Conservation (phyloP, 352 stramenopile species). For the Phytophthora niederhauseri region DNA sequence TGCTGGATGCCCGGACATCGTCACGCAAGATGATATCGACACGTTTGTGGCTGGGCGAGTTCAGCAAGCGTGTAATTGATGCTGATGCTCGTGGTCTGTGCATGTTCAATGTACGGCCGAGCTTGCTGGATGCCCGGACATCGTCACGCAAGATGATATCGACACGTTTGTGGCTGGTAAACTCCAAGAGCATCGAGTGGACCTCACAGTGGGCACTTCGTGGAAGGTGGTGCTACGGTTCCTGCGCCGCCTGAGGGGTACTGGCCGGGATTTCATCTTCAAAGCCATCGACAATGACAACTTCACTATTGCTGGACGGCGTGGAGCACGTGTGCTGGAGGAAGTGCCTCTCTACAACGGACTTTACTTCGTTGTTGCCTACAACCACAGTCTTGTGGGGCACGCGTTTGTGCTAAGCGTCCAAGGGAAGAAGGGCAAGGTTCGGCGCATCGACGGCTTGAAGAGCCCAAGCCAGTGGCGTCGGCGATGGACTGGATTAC, state of each 20-base stretch:
- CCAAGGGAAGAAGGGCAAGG: background rate
- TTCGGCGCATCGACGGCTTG: background rate
- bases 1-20: background rate
- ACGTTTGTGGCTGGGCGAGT: background rate
- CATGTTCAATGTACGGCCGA: background rate
- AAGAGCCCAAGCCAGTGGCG: background rate
- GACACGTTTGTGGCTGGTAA: background rate
- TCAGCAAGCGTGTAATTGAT: background rate
- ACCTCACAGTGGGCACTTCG: background rate
- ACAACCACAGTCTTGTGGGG: background rate
- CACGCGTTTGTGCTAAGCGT: background rate
- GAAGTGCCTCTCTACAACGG: background rate
- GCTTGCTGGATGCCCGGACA: background rate
- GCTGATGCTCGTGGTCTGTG: background rate
- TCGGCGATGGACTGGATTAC: background rate
- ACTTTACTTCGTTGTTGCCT: background rate
- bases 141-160: background rate
- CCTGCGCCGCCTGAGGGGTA: background rate
- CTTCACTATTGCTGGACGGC: background rate
- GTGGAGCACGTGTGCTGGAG: background rate
- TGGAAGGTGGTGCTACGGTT: constrained; percentile 3
- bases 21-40: background rate
- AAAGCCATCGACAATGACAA: background rate
- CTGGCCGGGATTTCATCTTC: background rate
- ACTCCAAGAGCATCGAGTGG: background rate